Conservation (phyloP, 2,329 filamentous ascomycete species). For the Orbilia quercus region DNA sequence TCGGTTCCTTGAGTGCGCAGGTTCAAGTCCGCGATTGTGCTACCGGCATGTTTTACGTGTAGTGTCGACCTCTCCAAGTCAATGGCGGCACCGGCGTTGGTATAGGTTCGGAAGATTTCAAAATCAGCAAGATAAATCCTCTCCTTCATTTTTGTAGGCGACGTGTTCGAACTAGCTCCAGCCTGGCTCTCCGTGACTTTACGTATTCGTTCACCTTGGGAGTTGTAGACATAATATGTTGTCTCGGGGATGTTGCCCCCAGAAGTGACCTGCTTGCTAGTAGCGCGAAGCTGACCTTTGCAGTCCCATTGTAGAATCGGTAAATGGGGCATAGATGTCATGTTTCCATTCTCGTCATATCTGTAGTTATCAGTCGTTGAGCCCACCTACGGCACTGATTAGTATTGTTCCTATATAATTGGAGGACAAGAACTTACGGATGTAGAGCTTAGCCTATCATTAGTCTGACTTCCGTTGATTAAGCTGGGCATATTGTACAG, state of each 20-base stretch:
- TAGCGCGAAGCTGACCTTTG: constrained; percentile 38
- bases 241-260: constrained; percentile 44
- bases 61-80: too few species aligned
- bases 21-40: too few species aligned
- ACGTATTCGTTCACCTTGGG: constrained; percentile 57
- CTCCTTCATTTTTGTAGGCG: constrained; percentile 23
- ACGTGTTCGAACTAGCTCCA: background rate
- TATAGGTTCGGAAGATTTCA: too few species aligned
- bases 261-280: constrained; percentile 17
- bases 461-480: too few species aligned
- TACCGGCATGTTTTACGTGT: constrained; percentile 3
- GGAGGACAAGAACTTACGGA: too few species aligned
- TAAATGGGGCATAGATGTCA: constrained; percentile 9
- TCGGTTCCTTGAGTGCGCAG: too few species aligned
- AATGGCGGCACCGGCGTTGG: too few species aligned
- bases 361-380: background rate
- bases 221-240: constrained; percentile 60
- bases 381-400: background rate
- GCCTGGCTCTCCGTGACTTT: constrained; percentile 57
- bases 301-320: constrained; percentile 33
- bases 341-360: constrained; percentile 13
- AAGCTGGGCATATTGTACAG: constrained; percentile 10
- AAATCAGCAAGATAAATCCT: constrained; percentile 22
- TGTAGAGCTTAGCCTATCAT: too few species aligned
- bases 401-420: background rate